Percentiles rank a stretch among this genome's conserved stretches.
phyloP scores from a whole-genome alignment of 129 eudicot genomes.

The Dittrichia graveolens region DNA sequence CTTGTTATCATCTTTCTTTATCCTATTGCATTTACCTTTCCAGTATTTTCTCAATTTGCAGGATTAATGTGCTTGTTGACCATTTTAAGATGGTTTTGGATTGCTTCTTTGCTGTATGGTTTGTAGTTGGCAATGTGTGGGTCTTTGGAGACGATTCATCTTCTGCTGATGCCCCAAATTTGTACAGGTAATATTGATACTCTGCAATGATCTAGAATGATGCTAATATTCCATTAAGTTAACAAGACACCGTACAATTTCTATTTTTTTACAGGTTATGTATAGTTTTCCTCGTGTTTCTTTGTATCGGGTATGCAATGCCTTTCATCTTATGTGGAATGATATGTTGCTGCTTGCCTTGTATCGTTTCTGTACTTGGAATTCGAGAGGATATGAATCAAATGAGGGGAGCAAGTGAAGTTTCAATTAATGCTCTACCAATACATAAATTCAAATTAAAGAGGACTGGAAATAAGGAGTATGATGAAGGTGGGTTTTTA shows the following conservation, averaged over 20 bases:
- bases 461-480: slow-evolving; percentile 31
- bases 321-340: slow-evolving; percentile 69
- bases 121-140: slow-evolving; percentile 77
- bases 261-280: slow-evolving; percentile 53
- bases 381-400: slow-evolving; percentile 60
- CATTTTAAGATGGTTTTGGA: slow-evolving; percentile 67
- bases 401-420: slow-evolving; percentile 59
- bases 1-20: background rate
- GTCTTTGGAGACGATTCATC: slow-evolving; percentile 70
- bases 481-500: slow-evolving; percentile 57
- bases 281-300: slow-evolving; percentile 57
- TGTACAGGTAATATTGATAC: slow-evolving; percentile 47
- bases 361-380: slow-evolving; percentile 61
- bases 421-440: slow-evolving; percentile 59
- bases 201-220: background rate
- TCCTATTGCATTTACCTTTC: background rate
- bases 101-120: slow-evolving; percentile 79
- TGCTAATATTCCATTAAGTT: background rate
- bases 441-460: slow-evolving; percentile 53
- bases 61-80: slow-evolving; percentile 53
- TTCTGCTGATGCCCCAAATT: slow-evolving; percentile 64
- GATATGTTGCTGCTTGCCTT: slow-evolving; percentile 79
- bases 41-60: slow-evolving; percentile 10
- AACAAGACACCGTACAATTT: background rate
- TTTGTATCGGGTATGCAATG: slow-evolving; percentile 82